Evolutionary conservation across 139 green algal species (phyloP).

Genomic region (Yamagishiella unicocca): DNA sequence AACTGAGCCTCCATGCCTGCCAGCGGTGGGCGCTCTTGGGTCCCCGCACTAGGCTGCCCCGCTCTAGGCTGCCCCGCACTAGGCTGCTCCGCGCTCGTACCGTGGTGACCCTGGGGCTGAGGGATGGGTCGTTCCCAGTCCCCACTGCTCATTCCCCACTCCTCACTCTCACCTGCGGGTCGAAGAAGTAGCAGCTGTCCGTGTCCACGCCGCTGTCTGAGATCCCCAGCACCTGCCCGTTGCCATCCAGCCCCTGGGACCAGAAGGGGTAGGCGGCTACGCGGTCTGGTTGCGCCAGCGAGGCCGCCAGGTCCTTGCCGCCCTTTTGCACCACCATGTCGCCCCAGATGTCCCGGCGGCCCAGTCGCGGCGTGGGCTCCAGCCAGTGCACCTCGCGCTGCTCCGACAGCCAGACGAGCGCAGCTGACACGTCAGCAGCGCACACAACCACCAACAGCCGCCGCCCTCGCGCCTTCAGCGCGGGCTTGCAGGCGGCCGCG

Average conservation of each 20-base stretch:
- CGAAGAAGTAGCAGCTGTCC: constrained; percentile 85
- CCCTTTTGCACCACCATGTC: constrained; percentile 62
- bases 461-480: background rate
- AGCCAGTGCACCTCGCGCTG: constrained; percentile 51
- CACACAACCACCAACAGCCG: background rate
- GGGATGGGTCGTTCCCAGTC: no score
- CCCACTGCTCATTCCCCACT: background rate
- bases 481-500: background rate
- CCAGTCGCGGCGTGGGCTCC: constrained; percentile 21
- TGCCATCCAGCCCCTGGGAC: constrained; percentile 78
- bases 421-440: constrained; percentile 26
- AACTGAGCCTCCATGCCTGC: no score
- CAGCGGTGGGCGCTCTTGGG: no score
- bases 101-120: no score
- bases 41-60: no score
- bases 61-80: no score
- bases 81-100: no score
- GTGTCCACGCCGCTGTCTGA: constrained; percentile 89
- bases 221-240: constrained; percentile 84
- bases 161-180: constrained; percentile 54
- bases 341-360: constrained; percentile 27
- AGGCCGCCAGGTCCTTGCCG: background rate
- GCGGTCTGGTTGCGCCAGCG: background rate
- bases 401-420: constrained; percentile 63
- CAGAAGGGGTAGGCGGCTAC: constrained; percentile 74